Evolutionary conservation across 441 rosid species (phyloP), one percentile per base, ranked within the genome.

Genomic region (Aleurites moluccanus): DNA sequence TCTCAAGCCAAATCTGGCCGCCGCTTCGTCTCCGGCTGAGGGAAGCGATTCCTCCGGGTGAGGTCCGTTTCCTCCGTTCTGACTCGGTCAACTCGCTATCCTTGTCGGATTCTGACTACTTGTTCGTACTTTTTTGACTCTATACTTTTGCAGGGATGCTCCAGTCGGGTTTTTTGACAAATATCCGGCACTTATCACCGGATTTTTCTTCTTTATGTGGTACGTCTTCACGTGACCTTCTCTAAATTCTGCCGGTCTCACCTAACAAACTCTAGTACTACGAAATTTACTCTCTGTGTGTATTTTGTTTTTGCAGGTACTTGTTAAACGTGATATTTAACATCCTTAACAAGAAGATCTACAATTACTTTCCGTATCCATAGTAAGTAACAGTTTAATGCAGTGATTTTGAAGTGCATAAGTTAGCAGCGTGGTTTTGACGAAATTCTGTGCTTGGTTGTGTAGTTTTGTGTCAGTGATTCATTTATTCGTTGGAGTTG

Each of bases 141-240:
- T 75, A n/a, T 73, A 77, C 56, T 14, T 59, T 77, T 78, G 70
- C 87, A 82, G 88, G 80, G 90, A 79, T 42, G 85, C 87, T 66
- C 87, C 91, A 57, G 88, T 84, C 59, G 94, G 97, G 14, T 85
- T 93, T 84, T 81, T 90, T 14, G 78, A 79, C 30, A 93, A 84
- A 88, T 82, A 89, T 80, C 98, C 98, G 73, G 86, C 86, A 61
- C 86, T 94, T 0, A 87, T 91, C 67, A 94, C 98, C 64, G 97
- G 98, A 0, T 92, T 91, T 79, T 94, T 94, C 91, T 92, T 94
- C 90, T 94, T 94, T 88, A 91, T 92, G 97, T 94, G 98, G 98
- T 94, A 81, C 21, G 47, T 44, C 25, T 89, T 72, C 62, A 61
- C 53, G 2, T 65, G 60, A 70, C 64, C 10, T n/a, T 3, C 11